Conservation (phyloP, 2,329 filamentous ascomycete species). For the Botrytis sinoallii region DNA sequence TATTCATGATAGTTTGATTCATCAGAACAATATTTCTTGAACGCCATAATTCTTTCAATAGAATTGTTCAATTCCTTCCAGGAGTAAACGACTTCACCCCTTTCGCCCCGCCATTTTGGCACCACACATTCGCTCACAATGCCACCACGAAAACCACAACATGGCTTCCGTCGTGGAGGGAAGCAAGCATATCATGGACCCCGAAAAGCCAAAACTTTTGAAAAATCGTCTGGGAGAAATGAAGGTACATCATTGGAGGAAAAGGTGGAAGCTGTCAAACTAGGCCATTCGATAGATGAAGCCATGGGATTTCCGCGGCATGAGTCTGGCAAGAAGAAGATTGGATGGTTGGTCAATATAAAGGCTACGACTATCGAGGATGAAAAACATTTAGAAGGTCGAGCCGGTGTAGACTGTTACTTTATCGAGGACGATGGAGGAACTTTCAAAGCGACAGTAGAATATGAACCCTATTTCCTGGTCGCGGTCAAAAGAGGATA, state of each 20-base stretch:
- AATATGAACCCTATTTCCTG: constrained; percentile 96
- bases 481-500: constrained; percentile 84
- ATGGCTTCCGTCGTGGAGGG: constrained; percentile 64
- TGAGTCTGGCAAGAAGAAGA: constrained; percentile 76
- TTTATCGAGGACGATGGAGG: constrained; percentile 85
- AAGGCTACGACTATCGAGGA: constrained; percentile 86
- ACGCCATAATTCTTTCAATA: constrained; percentile 34
- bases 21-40: background rate
- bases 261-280: constrained; percentile 78
- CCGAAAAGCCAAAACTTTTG: constrained; percentile 70
- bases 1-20: background rate
- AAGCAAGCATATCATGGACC: constrained; percentile 69
- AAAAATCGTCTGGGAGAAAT: constrained; percentile 68
- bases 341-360: constrained; percentile 95
- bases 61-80: constrained; percentile 25
- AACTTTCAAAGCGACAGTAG: constrained; percentile 90
- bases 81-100: background rate
- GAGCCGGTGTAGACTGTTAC: constrained; percentile 92
- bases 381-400: constrained; percentile 75
- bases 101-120: constrained; percentile 8
- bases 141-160: constrained; percentile 61
- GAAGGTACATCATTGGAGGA: constrained; percentile 92
- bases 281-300: constrained; percentile 90
- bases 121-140: constrained; percentile 39
- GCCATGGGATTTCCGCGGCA: constrained; percentile 90